Evolutionary conservation across 2,329 filamentous ascomycete species (phyloP).

Genomic region (Monilinia vaccinii-corymbosi): DNA sequence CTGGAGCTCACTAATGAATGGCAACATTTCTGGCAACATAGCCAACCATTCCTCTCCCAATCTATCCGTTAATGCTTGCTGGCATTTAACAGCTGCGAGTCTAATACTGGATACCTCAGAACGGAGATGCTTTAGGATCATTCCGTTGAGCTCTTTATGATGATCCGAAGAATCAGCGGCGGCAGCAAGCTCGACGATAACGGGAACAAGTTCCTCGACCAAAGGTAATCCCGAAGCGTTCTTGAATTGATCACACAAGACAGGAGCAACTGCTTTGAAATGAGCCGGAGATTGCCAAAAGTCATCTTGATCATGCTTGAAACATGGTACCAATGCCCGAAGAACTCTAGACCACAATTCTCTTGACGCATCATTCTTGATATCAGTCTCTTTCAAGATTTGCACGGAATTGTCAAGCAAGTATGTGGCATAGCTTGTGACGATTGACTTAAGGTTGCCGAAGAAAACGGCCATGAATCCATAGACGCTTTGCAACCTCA

Average conservation of each 20-base stretch:
- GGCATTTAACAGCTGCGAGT: constrained; percentile 71
- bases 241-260: constrained; percentile 59
- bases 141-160: constrained; percentile 77
- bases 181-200: constrained; percentile 69
- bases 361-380: constrained; percentile 40
- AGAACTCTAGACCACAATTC: constrained; percentile 63
- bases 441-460: constrained; percentile 79
- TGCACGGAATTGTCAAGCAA: constrained; percentile 66
- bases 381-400: constrained; percentile 43
- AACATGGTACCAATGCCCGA: constrained; percentile 62
- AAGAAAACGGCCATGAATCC: constrained; percentile 75
- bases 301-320: constrained; percentile 84
- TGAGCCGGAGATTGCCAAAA: constrained; percentile 93
- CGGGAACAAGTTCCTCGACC: constrained; percentile 53
- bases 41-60: constrained; percentile 91
- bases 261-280: constrained; percentile 62
- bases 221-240: constrained; percentile 38
- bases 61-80: constrained; percentile 69
- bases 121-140: constrained; percentile 69
- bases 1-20: constrained; percentile 88
- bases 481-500: constrained; percentile 69
- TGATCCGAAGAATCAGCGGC: constrained; percentile 81
- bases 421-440: constrained; percentile 85
- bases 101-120: constrained; percentile 63
- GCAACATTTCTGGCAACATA: constrained; percentile 88